Evolutionary conservation across 2,329 filamentous ascomycete species (phyloP), one percentile per base, ranked within the genome.

Genomic region (Arthrobotrys pseudoclavata): DNA sequence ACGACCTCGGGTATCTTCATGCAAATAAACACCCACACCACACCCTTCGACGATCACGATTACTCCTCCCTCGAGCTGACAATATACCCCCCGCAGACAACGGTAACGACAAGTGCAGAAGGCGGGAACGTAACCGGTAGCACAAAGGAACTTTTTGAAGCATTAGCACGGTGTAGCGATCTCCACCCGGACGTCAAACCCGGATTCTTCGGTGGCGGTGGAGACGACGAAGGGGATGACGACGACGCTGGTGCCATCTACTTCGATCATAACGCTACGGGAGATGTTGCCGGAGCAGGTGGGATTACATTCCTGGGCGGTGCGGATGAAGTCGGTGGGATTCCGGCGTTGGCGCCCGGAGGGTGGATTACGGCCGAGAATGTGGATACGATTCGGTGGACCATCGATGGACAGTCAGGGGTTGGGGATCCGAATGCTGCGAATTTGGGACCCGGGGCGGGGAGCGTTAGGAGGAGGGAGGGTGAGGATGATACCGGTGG

Each of bases 281-380:
- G 55, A 6, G 57, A 60, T n/a, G 18, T 57, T 2, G 37, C 22
- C 1, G 67, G 61, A 1, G 29, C 34, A 7, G 63, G 68, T 7
- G 75, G 68, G 10, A 79, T 79, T 6, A 72, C 53, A 1, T 69
- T 79, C 24, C 40, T 79, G 31, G 75, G 75, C 12, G 75, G 75
- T 26, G 75, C 75, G 4, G 75, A 79, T 42, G 75, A 79, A 45
- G 75, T 79, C 20, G 75, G 75, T 34, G 75, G 75, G 13, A 79
- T 79, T 45, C 75, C 75, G 4, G 75, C 75, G 18, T 52, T 79
- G 40, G 75, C 75, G 9, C 75, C 75, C 12, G 75, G 75, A 0
- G 75, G 75, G 47, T 79, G 75, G 75, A 79, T 79, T 24, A 79
- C 75, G 20, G 75, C 75, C 0, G 75, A 79, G 13, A 79, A 79